Base-by-base conservation (phyloP, 305 asterid genomes). In the Rubia balearica region DNA sequence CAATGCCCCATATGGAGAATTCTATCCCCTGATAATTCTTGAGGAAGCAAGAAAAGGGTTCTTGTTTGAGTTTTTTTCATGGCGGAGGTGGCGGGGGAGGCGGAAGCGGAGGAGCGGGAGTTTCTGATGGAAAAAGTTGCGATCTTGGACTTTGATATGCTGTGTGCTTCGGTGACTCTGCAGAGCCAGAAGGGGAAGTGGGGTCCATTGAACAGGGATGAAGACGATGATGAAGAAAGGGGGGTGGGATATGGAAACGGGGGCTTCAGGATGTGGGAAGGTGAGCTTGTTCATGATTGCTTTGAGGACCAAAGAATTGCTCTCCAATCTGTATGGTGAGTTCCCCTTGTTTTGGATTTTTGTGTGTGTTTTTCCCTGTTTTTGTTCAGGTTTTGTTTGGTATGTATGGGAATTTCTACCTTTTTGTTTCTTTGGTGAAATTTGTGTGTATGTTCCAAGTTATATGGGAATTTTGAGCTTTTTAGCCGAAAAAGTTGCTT, bases 211-310 rank as follows among this genome's bases (percentile, higher is more conserved):
- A 84, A 83, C 67, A 76, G 48, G 9, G 83, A 71, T 51, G 76
- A 73, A 27, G 59, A 55, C 33, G 71, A 49, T 40, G 83, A 71
- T 21, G 85, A 75, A 8, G 83, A 74, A 71, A n/a, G 38, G 74
- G 61, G 38, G 77, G 56, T 38, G 77, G 61, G 70, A 66, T 60
- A 71, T 64, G 61, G 45, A 45, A 81, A 71, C 70, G 81, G 81
- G 51, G 65, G 77, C 21, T 80, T 88, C 56, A 83, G 98, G 84
- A 87, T 93, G 98, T 93, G 98, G 98, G 97, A 93, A 74, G 97
- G 98, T 46, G 97, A 89, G 75, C 85, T 93, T 62, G 68, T 94
- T 38, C 69, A 81, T 68, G 97, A 89, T 74, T 89, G 88, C 83
- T 81, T 85, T 24, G 96, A 94, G 53, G 92, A 88, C 74, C 89